A percentile compares a stretch with the other conserved stretches of the same genome.
These are phyloP conservation scores for Xylaria sp. DNA, from an alignment of 2,329 filamentous ascomycete genomes.

Conservation along the genomic window DNA sequence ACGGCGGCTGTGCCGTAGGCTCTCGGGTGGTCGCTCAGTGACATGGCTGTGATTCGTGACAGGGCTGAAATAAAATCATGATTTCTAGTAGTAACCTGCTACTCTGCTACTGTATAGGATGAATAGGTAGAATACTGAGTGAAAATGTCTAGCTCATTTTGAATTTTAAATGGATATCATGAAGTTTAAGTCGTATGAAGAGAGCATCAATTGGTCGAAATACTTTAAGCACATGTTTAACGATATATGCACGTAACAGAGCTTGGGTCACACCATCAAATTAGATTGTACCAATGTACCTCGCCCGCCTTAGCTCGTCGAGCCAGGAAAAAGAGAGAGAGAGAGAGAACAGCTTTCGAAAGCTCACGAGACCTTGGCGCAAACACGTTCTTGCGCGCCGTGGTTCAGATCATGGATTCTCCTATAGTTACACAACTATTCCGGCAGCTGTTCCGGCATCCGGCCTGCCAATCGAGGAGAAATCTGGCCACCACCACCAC, in stretches of 20 bases:
- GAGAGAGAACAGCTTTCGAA: neutral
- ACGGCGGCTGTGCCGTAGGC: conserved; percentile 74
- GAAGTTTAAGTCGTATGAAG: neutral
- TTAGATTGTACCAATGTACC: neutral
- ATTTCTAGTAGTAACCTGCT: neutral
- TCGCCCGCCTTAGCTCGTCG: neutral
- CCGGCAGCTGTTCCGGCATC: conserved; percentile 84
- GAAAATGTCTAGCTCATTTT: neutral
- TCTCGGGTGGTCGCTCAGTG: conserved; percentile 69
- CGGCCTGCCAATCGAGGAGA: conserved; percentile 68
- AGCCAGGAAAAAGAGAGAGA: conserved; percentile 3
- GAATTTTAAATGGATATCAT: conserved; percentile 14
- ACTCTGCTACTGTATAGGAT: neutral
- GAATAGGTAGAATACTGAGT: neutral
- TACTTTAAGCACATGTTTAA: neutral
- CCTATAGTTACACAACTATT: conserved; percentile 82
- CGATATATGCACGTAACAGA: conserved; percentile 21
- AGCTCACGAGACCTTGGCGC: conserved; percentile 38
- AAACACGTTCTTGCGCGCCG: conserved; percentile 36
- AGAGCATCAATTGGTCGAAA: neutral
- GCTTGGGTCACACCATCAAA: conserved; percentile 6
- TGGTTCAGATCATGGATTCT: conserved; percentile 75
- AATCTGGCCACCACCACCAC: conserved; percentile 48
- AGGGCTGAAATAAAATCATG: conserved; percentile 19
- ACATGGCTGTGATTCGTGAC: conserved; percentile 57